These are phyloP conservation scores for Phaeosphaeriaceae sp. DNA, from an alignment of 2,329 filamentous ascomycete species.

Conservation along the genomic window DNA sequence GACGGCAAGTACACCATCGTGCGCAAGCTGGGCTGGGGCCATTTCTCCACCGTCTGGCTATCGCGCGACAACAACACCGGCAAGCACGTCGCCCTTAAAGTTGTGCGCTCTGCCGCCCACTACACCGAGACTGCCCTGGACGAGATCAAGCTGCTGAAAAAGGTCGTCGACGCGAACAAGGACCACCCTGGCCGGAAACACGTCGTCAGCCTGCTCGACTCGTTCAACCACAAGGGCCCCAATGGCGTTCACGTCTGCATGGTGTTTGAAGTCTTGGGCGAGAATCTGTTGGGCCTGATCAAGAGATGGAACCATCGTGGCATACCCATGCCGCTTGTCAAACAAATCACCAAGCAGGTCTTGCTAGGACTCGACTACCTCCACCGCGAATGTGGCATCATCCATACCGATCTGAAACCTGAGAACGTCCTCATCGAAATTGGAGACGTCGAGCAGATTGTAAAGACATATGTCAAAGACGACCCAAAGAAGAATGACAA, in stretches of 20 bases:
- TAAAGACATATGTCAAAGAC: constrained; percentile 92
- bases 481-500: constrained; percentile 69
- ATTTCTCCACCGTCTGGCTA: constrained; percentile 96
- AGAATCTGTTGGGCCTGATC: constrained; percentile 93
- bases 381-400: constrained; percentile 97
- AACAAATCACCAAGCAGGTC: constrained; percentile 98
- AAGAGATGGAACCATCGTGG: constrained; percentile 98
- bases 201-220: constrained; percentile 94
- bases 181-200: constrained; percentile 93
- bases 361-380: constrained; percentile 94
- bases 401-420: constrained; percentile 96
- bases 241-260: constrained; percentile 98
- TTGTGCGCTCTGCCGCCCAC: constrained; percentile 95
- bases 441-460: constrained; percentile 97
- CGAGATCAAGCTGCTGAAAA: constrained; percentile 97
- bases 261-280: constrained; percentile 97
- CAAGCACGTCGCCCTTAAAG: constrained; percentile 97
- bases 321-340: constrained; percentile 94
- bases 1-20: constrained; percentile 96
- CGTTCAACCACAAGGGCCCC: constrained; percentile 96
- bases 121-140: constrained; percentile 99
- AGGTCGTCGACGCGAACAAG: constrained; percentile 94
- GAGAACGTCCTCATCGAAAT: constrained; percentile 99
- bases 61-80: constrained; percentile 82
- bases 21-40: constrained; percentile 96